These are phyloP conservation scores for Gyrodon lividus DNA, from an alignment of 768 basidiomycete species.

Conservation along the genomic window DNA sequence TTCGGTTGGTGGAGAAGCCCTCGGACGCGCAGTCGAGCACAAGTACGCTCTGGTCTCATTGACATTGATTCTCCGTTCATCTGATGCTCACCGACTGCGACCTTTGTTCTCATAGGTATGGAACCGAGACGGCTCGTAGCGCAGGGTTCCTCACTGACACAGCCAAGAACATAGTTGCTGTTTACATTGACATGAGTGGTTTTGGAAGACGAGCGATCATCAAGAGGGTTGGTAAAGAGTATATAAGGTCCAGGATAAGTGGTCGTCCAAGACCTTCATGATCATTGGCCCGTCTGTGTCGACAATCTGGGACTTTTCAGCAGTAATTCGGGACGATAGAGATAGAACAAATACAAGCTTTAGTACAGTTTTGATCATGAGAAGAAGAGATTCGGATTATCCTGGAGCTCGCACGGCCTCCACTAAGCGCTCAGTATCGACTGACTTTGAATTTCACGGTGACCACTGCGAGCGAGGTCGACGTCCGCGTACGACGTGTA, in stretches of 20 bases:
- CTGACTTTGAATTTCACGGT: neutral
- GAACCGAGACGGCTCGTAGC: constrained; percentile 58
- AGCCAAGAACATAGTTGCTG: constrained; percentile 67
- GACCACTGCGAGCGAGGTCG: neutral
- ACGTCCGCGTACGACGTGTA: neutral
- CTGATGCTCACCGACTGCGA: neutral
- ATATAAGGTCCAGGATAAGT: constrained; percentile 45
- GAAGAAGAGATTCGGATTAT: no score
- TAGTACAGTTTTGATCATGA: no score
- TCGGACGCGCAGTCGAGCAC: constrained; percentile 54
- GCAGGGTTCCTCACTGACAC: constrained; percentile 61
- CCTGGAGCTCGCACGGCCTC: neutral
- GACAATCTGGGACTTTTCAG: neutral
- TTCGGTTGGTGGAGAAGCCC: constrained; percentile 45
- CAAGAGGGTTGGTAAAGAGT: constrained; percentile 58
- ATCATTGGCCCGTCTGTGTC: neutral
- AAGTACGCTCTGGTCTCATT: constrained; percentile 39
- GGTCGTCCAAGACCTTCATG: neutral
- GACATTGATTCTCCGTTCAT: neutral
- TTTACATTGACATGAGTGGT: constrained; percentile 75
- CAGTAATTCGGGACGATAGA: no score
- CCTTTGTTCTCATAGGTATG: constrained; percentile 43
- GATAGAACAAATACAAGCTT: no score
- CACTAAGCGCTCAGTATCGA: neutral
- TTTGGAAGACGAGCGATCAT: constrained; percentile 70